Percentiles rank a stretch among this genome's conserved stretches.
These are phyloP conservation scores for Ascoidea rubescens DNA, from an alignment of 805 yeast genomes.

Conservation along the genomic window DNA sequence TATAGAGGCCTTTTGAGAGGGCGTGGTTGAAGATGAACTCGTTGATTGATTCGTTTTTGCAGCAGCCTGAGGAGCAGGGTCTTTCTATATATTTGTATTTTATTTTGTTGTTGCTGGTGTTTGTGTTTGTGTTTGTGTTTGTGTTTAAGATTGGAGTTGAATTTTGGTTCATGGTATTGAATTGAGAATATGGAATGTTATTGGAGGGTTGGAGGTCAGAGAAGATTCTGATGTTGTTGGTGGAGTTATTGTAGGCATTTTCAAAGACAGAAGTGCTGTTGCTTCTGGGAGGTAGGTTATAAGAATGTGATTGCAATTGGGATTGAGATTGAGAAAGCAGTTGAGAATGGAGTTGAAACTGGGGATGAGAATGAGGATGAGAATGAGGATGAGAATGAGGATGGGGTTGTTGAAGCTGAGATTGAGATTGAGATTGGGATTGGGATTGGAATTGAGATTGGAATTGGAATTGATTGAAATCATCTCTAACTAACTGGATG, in stretches of 20 bases:
- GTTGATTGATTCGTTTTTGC: slow-evolving; percentile 12
- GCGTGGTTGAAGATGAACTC: slow-evolving; percentile 25
- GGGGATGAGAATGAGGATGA: neutral
- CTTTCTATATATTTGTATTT: neutral
- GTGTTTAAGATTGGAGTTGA: too few relatives aligned
- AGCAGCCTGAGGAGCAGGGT: slow-evolving; percentile 18
- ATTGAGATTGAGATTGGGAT: neutral
- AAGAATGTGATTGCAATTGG: neutral
- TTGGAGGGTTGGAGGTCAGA: neutral
- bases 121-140: too few relatives aligned
- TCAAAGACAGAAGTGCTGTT: too few relatives aligned
- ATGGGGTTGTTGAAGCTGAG: neutral
- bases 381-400: neutral
- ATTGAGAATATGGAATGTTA: too few relatives aligned
- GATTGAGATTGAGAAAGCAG: neutral
- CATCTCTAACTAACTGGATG: too few relatives aligned
- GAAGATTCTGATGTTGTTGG: neutral
- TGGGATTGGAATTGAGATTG: neutral
- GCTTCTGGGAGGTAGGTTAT: too few relatives aligned
- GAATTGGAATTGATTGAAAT: neutral
- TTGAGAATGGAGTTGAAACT: neutral
- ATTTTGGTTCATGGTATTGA: too few relatives aligned
- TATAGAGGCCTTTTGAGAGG: slow-evolving; percentile 29
- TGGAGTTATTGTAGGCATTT: too few relatives aligned
- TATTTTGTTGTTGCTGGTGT: too few relatives aligned